Conservation (phyloP, 2,329 filamentous ascomycete species). For the Penicillium sp. region DNA sequence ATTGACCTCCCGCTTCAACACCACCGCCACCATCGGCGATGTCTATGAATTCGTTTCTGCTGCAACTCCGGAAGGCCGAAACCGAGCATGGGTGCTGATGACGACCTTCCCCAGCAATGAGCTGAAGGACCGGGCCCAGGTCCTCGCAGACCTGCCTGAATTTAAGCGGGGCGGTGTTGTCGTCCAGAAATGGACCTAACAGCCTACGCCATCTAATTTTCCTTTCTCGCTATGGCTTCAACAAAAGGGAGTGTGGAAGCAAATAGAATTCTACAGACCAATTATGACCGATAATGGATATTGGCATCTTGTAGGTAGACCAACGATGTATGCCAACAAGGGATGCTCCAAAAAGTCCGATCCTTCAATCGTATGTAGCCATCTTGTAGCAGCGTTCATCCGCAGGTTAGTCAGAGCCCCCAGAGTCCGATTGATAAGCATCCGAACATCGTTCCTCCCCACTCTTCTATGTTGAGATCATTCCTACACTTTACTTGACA, state of each 20-base stretch:
- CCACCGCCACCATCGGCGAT: slow-evolving; percentile 59
- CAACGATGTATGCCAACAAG: not conserved
- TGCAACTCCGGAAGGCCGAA: slow-evolving; percentile 47
- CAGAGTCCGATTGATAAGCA: slow-evolving; percentile 26
- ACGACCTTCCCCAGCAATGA: slow-evolving; percentile 63
- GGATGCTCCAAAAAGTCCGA: not conserved
- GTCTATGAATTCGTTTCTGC: slow-evolving; percentile 58
- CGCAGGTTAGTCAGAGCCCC: not conserved
- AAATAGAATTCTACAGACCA: slow-evolving; percentile 2
- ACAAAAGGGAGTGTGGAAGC: slow-evolving; percentile 5
- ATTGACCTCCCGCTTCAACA: slow-evolving; percentile 59
- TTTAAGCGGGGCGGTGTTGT: slow-evolving; percentile 50
- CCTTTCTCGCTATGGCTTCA: slow-evolving; percentile 1
- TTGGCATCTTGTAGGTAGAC: slow-evolving; percentile 1
- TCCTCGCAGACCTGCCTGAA: slow-evolving; percentile 45
- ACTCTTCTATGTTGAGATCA: slow-evolving; percentile 6
- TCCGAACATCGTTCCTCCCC: slow-evolving; percentile 19
- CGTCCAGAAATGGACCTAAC: slow-evolving; percentile 46
- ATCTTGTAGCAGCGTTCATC: slow-evolving; percentile 1
- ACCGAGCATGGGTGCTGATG: slow-evolving; percentile 56
- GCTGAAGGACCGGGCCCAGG: slow-evolving; percentile 50
- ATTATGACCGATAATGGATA: slow-evolving; percentile 1
- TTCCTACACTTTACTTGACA: slow-evolving; percentile 1
- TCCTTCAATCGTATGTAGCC: not conserved
- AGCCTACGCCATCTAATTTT: not conserved